A percentile compares a stretch with the other conserved stretches of the same genome.
phyloP scores from a whole-genome alignment of 2,329 filamentous ascomycete genomes.

The Cercospora beticola region DNA sequence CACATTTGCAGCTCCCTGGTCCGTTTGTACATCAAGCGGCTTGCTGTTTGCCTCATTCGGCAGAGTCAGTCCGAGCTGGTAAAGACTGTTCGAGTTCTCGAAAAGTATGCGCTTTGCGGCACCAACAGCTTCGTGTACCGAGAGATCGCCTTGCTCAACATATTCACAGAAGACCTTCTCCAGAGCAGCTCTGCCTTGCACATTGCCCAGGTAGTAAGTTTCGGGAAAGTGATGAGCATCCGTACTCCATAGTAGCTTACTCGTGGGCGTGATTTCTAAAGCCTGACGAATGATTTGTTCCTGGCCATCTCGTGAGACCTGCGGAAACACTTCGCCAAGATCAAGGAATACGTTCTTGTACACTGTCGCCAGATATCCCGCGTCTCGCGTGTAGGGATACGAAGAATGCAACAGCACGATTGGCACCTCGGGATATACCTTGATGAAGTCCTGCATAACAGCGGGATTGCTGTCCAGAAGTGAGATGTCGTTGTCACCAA shows the following conservation, averaged over 20 bases:
- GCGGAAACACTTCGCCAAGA: slow-evolving; percentile 79
- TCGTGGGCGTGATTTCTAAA: slow-evolving; percentile 71
- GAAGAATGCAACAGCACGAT: slow-evolving; percentile 78
- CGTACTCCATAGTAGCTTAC: slow-evolving; percentile 77
- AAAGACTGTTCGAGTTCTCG: slow-evolving; percentile 73
- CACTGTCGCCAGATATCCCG: slow-evolving; percentile 73
- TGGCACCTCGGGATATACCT: slow-evolving; percentile 65
- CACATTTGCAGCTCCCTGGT: background rate
- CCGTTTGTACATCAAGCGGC: background rate
- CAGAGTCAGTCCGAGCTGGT: slow-evolving; percentile 52
- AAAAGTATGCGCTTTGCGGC: slow-evolving; percentile 70
- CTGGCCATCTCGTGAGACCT: slow-evolving; percentile 73
- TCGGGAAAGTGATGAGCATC: slow-evolving; percentile 79
- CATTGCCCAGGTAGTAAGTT: slow-evolving; percentile 70
- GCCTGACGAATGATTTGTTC: slow-evolving; percentile 68
- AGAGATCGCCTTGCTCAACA: slow-evolving; percentile 63
- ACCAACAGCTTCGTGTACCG: slow-evolving; percentile 60
- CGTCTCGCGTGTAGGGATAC: slow-evolving; percentile 77
- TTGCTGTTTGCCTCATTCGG: slow-evolving; percentile 28
- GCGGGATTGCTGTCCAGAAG: slow-evolving; percentile 70
- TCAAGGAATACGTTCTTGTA: slow-evolving; percentile 81
- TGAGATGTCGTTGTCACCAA: slow-evolving; percentile 76
- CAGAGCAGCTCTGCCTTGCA: slow-evolving; percentile 70
- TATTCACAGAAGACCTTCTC: slow-evolving; percentile 68
- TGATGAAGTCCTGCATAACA: slow-evolving; percentile 71